Evolutionary conservation across 148 eudicot genomes (phyloP), one percentile per base, ranked within the genome.

Genomic region (Amaranthus hypochondriacus): DNA sequence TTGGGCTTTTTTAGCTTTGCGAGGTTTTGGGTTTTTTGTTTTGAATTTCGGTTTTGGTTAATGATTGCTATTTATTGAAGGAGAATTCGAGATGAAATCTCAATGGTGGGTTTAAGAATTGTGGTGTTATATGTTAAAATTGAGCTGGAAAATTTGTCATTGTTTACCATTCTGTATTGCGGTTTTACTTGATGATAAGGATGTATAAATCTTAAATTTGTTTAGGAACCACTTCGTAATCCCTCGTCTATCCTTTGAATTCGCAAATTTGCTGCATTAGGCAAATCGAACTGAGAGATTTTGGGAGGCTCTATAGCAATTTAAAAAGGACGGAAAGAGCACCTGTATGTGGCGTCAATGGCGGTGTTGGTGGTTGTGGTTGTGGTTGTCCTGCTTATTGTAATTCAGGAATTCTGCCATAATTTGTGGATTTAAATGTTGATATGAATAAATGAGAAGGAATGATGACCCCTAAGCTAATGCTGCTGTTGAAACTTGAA

Each of bases 51-150:
- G 21, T 28, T 21, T 5, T 4, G 6, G 6, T 78, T 67, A 2
- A 28, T 48, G 47, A 42, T 74, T 75, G n/a, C 43, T 42, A 70
- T 73, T 70, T 62, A 14, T 11, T 56, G 61, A 42, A 48, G 44
- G 28, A 0, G 13, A 5, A 48, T 4, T 67, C 48, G 50, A 11
- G 43, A 48, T 47, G 4, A 68, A 12, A 28, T 28, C 28, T 68
- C 12, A 54, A 14, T 21, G 54, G 55, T 10, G 61, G 66, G 66
- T 56, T 58, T 46, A 10, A 39, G 44, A n/a, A 62, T 39, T 54
- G 21, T 61, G 43, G 71, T 66, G 69, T 64, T 53, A 42, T 4
- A 12, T 51, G 42, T 47, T 58, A 14, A 28, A 49, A 13, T 46
- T 15, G 21, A 21, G 70, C n/a, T 47, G 3, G 11, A 65, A 11